Conservation (phyloP, 345 rosid genomes). For the Capsella bursapastoris region DNA sequence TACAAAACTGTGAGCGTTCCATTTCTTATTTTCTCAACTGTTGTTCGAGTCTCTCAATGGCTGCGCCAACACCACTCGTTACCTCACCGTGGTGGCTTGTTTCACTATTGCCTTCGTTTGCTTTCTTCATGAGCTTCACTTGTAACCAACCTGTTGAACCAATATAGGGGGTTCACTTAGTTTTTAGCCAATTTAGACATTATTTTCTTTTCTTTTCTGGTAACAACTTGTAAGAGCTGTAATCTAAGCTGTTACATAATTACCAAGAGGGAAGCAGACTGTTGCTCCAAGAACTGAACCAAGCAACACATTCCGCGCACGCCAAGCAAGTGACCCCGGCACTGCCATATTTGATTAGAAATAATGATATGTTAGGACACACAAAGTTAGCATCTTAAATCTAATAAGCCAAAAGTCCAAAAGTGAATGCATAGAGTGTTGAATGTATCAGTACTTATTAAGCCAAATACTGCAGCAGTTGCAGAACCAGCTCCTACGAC, state of each 20-base stretch:
- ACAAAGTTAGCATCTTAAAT: not conserved
- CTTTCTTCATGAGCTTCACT: constrained; percentile 84
- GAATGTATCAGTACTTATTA: constrained; percentile 60
- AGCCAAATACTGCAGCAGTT: constrained; percentile 87
- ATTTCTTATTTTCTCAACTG: constrained; percentile 53
- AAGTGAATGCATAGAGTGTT: constrained; percentile 13
- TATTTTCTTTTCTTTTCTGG: not conserved
- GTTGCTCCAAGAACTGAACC: constrained; percentile 85
- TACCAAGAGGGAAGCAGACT: constrained; percentile 80
- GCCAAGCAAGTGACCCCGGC: constrained; percentile 89
- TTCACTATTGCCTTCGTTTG: constrained; percentile 59
- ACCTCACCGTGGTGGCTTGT: constrained; percentile 46
- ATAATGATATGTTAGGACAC: constrained; percentile 12
- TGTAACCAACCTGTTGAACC: constrained; percentile 73
- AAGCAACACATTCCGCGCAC: constrained; percentile 77
- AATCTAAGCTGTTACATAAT: constrained; percentile 24
- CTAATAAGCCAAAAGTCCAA: not conserved
- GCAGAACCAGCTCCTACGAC: constrained; percentile 94
- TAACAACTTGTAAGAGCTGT: not conserved
- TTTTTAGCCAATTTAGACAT: not conserved
- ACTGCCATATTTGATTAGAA: constrained; percentile 49
- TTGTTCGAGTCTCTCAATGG: constrained; percentile 82
- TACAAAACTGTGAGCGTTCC: constrained; percentile 29
- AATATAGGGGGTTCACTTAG: constrained; percentile 1
- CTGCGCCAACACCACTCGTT: constrained; percentile 73